Evolutionary conservation across 2,329 filamentous ascomycete genomes (phyloP).

Genomic region (Furcasterigmium sp.): DNA sequence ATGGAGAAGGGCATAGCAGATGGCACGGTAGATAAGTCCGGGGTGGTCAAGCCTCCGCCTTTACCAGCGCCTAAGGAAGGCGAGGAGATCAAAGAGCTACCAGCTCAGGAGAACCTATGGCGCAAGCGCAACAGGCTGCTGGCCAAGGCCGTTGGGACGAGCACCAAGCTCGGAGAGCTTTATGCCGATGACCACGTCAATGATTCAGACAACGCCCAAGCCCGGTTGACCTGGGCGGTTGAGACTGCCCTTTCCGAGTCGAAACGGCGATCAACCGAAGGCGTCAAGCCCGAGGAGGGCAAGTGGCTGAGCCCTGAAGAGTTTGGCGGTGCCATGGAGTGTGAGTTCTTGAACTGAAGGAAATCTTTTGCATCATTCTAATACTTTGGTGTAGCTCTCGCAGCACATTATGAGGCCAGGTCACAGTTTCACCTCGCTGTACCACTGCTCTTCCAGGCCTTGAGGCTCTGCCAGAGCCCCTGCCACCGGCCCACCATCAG

Average conservation of each 20-base stretch:
- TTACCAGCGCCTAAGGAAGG: neutral
- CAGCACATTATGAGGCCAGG: constrained; percentile 67
- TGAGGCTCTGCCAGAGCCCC: constrained; percentile 58
- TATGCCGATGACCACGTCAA: constrained; percentile 74
- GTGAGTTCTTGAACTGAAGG: constrained; percentile 28
- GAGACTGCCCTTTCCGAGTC: constrained; percentile 74
- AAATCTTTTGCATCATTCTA: constrained; percentile 16
- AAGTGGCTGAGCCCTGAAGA: constrained; percentile 67
- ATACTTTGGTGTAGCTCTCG: constrained; percentile 52
- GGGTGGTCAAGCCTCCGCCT: constrained; percentile 25
- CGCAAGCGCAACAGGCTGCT: constrained; percentile 61
- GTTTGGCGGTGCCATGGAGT: constrained; percentile 69
- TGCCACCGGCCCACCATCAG: constrained; percentile 80
- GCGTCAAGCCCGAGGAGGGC: constrained; percentile 64
- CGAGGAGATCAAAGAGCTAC: constrained; percentile 8
- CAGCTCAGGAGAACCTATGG: constrained; percentile 45
- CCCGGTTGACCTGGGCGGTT: constrained; percentile 73
- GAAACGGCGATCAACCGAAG: constrained; percentile 59
- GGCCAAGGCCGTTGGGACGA: constrained; percentile 68
- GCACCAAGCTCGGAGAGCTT: constrained; percentile 78
- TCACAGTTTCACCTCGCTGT: constrained; percentile 76
- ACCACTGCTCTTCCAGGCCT: constrained; percentile 80
- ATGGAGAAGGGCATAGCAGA: constrained; percentile 46
- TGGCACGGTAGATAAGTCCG: constrained; percentile 34
- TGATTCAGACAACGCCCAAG: constrained; percentile 68